Conservation (phyloP, 192 early-diverging fungal species). For the Coemansia sp. region DNA sequence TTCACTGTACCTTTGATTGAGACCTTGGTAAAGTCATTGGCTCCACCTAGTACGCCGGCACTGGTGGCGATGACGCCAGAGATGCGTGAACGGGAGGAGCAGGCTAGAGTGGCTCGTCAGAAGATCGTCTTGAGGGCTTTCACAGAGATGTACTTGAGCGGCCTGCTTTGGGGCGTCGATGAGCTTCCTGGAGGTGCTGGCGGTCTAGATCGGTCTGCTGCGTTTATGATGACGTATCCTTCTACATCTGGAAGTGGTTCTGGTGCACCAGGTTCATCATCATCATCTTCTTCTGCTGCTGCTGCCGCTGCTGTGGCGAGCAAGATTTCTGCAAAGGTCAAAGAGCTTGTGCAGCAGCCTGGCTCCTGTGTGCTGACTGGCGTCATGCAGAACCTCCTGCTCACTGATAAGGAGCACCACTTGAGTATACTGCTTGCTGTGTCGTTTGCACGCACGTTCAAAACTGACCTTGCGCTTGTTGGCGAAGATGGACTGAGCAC, state of each 20-base stretch:
- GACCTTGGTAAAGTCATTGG: constrained; percentile 62
- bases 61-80: constrained; percentile 62
- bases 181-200: constrained; percentile 18
- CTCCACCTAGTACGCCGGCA: constrained; percentile 58
- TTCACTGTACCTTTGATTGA: constrained; percentile 70
- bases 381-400: constrained; percentile 38
- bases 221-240: constrained; percentile 22
- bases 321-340: constrained; percentile 25
- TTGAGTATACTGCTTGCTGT: constrained; percentile 33
- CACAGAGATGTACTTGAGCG: constrained; percentile 79
- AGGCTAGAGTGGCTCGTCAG: constrained; percentile 60
- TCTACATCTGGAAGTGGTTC: background rate
- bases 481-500: constrained; percentile 7
- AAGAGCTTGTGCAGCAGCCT: constrained; percentile 42
- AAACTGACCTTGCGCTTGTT: constrained; percentile 17
- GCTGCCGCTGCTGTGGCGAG: constrained; percentile 7
- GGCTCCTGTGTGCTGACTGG: constrained; percentile 44
- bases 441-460: constrained; percentile 29
- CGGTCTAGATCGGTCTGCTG: constrained; percentile 28
- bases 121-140: constrained; percentile 66
- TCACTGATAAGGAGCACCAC: constrained; percentile 43
- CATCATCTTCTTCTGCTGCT: too few species aligned
- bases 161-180: constrained; percentile 59
- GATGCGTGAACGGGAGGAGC: constrained; percentile 86
- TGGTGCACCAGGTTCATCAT: background rate